These are phyloP conservation scores for Argentina anserina DNA, from an alignment of 306 rosid species.

Conservation along the genomic window DNA sequence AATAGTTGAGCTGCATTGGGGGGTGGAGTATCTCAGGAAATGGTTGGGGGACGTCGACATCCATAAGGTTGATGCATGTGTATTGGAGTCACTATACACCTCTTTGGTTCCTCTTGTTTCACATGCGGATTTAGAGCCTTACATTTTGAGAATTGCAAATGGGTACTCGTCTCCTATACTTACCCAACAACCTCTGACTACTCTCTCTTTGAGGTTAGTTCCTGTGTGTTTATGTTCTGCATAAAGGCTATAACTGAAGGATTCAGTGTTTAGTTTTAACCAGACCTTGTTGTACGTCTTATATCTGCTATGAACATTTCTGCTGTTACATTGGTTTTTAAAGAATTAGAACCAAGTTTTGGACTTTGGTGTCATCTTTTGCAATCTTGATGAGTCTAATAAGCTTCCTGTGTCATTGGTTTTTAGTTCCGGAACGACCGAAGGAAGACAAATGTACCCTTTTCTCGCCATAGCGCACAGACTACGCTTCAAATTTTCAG, in stretches of 20 bases:
- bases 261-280: too few relatives aligned
- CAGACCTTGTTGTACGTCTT: too few relatives aligned
- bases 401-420: conserved; percentile 1
- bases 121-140: conserved; percentile 79
- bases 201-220: conserved; percentile 73
- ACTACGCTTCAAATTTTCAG: conserved; percentile 88
- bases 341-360: background rate
- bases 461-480: conserved; percentile 75
- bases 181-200: conserved; percentile 67
- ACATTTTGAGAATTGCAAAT: conserved; percentile 70
- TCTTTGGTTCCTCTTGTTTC: conserved; percentile 72
- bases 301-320: background rate
- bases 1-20: conserved; percentile 63
- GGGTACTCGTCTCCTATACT: conserved; percentile 63
- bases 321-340: background rate
- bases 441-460: conserved; percentile 82
- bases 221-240: background rate
- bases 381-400: background rate
- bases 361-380: background rate
- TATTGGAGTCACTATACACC: conserved; percentile 74
- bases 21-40: conserved; percentile 62
- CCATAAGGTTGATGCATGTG: conserved; percentile 48
- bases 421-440: conserved; percentile 92
- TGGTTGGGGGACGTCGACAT: conserved; percentile 61
- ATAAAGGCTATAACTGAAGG: too few relatives aligned